These are phyloP conservation scores for Amaranthus tricolor DNA, from an alignment of 179 eudicot species.

Conservation along the genomic window DNA sequence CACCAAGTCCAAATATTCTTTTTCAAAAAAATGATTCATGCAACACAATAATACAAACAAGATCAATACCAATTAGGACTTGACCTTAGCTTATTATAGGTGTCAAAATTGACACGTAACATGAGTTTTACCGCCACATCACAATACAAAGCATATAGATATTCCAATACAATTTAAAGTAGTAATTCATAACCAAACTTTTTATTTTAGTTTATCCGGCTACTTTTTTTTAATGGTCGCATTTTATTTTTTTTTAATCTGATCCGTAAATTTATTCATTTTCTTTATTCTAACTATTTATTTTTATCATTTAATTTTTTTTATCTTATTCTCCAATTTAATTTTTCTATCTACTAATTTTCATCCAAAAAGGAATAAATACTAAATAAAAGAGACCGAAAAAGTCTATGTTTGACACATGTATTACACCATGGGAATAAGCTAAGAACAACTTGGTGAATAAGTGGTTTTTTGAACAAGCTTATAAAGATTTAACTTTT, in stretches of 20 bases:
- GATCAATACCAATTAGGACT: neutral
- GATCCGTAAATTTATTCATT: too few species aligned
- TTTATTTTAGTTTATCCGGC: too few species aligned
- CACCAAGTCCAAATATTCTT: too few species aligned
- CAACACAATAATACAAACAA: neutral
- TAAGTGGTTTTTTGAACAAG: neutral
- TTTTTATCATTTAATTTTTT: too few species aligned
- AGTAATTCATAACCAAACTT: too few species aligned
- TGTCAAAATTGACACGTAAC: slow-evolving; percentile 22
- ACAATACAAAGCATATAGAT: neutral
- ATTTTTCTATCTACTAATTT: too few species aligned
- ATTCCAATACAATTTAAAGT: neutral
- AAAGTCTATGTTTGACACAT: neutral
- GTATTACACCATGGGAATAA: neutral
- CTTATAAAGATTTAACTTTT: neutral
- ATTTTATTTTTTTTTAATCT: too few species aligned
- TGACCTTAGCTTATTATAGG: neutral
- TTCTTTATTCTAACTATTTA: too few species aligned
- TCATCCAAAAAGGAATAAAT: neutral
- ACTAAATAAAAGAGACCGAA: too few species aligned
- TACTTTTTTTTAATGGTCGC: too few species aligned
- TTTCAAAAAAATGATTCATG: too few species aligned
- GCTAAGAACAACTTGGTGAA: slow-evolving; percentile 8
- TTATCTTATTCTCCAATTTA: too few species aligned
- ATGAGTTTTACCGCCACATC: slow-evolving; percentile 7